Conservation (phyloP, 495 filamentous ascomycete genomes). For the Halenospora varia region DNA sequence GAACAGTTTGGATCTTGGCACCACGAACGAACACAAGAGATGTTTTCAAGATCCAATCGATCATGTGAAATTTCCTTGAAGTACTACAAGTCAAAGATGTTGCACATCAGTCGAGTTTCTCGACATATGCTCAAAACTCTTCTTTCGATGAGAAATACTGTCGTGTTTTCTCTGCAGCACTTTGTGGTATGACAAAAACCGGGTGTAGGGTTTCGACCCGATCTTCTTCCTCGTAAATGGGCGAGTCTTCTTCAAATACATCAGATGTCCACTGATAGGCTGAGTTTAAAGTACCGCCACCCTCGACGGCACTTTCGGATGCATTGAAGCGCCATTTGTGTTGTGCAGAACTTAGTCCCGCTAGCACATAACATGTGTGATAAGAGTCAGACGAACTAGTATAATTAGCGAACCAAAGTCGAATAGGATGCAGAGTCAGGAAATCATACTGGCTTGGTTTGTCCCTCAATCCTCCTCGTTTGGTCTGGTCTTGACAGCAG, state of each 20-base stretch:
- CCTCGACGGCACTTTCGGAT: conserved; percentile 24
- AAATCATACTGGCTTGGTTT: conserved; percentile 82
- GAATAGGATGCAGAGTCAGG: neutral
- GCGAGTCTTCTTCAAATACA: conserved; percentile 35
- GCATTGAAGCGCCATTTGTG: conserved; percentile 63
- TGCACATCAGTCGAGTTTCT: neutral
- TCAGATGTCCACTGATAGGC: conserved; percentile 22
- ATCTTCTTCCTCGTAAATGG: conserved; percentile 48
- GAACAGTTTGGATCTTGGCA: too few relatives aligned
- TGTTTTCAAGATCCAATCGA: too few relatives aligned
- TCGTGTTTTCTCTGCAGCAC: conserved; percentile 58
- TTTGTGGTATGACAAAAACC: conserved; percentile 77
- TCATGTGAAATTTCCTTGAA: neutral
- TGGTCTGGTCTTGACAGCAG: conserved; percentile 71
- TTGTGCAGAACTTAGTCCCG: conserved; percentile 79
- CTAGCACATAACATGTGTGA: conserved; percentile 86
- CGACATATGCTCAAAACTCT: conserved; percentile 16
- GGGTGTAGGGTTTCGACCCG: conserved; percentile 65
- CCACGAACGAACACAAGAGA: too few relatives aligned
- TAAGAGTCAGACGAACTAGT: conserved; percentile 78
- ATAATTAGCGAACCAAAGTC: neutral
- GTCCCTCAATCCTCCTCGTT: conserved; percentile 79
- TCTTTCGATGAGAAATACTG: conserved; percentile 56
- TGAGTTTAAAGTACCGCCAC: conserved; percentile 22
- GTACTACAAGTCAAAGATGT: too few relatives aligned